Evolutionary conservation across 1,284 basidiomycete genomes (phyloP).

Genomic region (Cryptococcus deneoformans): DNA sequence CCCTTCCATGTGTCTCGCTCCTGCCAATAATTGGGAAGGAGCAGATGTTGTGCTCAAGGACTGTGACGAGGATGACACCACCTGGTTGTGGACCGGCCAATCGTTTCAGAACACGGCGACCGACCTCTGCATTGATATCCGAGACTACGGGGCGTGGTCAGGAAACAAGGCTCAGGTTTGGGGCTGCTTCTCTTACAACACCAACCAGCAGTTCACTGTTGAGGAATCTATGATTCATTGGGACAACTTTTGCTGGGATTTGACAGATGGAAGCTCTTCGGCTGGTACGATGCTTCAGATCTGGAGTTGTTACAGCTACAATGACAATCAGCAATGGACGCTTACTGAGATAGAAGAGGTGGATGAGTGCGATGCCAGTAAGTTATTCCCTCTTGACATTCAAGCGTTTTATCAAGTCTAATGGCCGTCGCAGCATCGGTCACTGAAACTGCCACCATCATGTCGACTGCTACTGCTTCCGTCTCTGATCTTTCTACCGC

Average conservation of each 20-base stretch:
- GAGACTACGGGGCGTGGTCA: slow-evolving; percentile 27
- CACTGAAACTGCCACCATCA: not conserved
- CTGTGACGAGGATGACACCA: slow-evolving; percentile 31
- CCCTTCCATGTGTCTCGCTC: slow-evolving; percentile 35
- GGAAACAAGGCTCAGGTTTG: slow-evolving; percentile 41
- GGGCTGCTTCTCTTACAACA: slow-evolving; percentile 33
- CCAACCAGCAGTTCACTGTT: slow-evolving; percentile 35
- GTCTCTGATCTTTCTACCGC: not conserved
- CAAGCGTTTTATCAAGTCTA: not conserved
- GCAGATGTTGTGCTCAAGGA: slow-evolving; percentile 25
- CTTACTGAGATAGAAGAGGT: slow-evolving; percentile 36
- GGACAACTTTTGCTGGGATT: slow-evolving; percentile 30
- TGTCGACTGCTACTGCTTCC: slow-evolving; percentile 3
- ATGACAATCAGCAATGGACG: slow-evolving; percentile 42
- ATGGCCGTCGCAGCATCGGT: not conserved
- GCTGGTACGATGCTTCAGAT: slow-evolving; percentile 29
- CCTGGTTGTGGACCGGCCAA: slow-evolving; percentile 28
- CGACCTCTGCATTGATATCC: slow-evolving; percentile 36
- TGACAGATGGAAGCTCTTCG: slow-evolving; percentile 26
- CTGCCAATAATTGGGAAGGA: slow-evolving; percentile 25
- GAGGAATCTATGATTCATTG: slow-evolving; percentile 27
- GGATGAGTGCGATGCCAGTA: slow-evolving; percentile 21
- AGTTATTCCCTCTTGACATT: not conserved
- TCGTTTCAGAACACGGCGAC: slow-evolving; percentile 28
- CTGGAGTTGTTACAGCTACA: slow-evolving; percentile 30